A percentile compares a stretch with the other conserved stretches of the same genome.
Conservation (phyloP, 2,329 filamentous ascomycete genomes). For the Thielaviopsis populi region DNA sequence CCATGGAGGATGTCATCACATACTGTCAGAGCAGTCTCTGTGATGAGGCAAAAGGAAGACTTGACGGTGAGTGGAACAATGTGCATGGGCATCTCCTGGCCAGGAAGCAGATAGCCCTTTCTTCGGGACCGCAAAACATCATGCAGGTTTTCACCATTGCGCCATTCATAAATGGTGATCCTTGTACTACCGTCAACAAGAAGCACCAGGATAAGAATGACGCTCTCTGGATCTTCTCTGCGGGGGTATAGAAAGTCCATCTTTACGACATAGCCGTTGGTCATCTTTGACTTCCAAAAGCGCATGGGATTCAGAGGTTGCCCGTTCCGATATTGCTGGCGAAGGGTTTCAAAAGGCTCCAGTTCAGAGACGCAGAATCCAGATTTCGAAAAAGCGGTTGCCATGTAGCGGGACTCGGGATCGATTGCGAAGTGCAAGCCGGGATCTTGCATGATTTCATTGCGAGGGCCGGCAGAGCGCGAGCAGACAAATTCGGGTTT, state of each 20-base stretch:
- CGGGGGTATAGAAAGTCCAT: conserved; percentile 73
- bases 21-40: conserved; percentile 41
- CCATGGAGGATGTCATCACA: conserved; percentile 40
- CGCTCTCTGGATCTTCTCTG: conserved; percentile 52
- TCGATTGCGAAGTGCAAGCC: conserved; percentile 61
- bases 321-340: conserved; percentile 31
- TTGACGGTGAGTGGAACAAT: conserved; percentile 56
- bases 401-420: conserved; percentile 53
- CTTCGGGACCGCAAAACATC: conserved; percentile 30
- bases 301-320: conserved; percentile 45
- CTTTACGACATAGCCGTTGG: conserved; percentile 64
- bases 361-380: conserved; percentile 59
- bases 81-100: conserved; percentile 46
- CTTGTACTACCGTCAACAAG: conserved; percentile 34
- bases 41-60: conserved; percentile 57
- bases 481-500: conserved; percentile 45
- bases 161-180: conserved; percentile 48
- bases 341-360: conserved; percentile 39
- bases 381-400: conserved; percentile 54
- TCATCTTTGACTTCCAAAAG: conserved; percentile 27
- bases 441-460: conserved; percentile 34
- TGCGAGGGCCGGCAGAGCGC: conserved; percentile 43
- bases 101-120: conserved; percentile 33
- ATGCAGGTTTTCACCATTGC: conserved; percentile 33
- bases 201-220: conserved; percentile 60